A percentile compares a stretch with the other conserved stretches of the same genome.
phyloP scores from a whole-genome alignment of 164 flowering plant genomes.

The Litsea cubeba region DNA sequence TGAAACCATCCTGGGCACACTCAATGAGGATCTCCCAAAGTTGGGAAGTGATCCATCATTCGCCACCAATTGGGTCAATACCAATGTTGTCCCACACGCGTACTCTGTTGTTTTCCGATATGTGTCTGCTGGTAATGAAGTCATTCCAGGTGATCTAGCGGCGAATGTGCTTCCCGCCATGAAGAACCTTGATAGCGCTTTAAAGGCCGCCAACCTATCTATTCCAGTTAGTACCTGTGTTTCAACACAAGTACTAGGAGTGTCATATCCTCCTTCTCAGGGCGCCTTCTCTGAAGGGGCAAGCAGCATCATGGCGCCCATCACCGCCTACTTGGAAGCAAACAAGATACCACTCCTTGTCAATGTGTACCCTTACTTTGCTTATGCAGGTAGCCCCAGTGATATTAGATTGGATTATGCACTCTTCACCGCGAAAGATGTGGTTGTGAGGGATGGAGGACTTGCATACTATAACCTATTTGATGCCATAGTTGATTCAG shows the following conservation, averaged over 20 bases:
- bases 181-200: constrained; percentile 6
- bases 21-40: constrained; percentile 9
- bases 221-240: constrained; percentile 12
- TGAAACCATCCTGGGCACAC: constrained; percentile 6
- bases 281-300: constrained; percentile 9
- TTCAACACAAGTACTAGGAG: neutral
- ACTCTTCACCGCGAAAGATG: constrained; percentile 4
- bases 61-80: constrained; percentile 13
- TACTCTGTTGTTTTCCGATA: neutral
- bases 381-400: neutral
- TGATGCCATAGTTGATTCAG: constrained; percentile 6
- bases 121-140: constrained; percentile 14
- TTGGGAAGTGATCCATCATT: constrained; percentile 4
- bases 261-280: constrained; percentile 19
- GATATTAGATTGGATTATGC: constrained; percentile 6
- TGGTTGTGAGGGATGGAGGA: constrained; percentile 8
- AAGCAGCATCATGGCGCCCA: neutral
- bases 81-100: constrained; percentile 9
- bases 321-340: constrained; percentile 1
- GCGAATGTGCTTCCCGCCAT: constrained; percentile 7
- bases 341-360: constrained; percentile 9
- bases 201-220: neutral
- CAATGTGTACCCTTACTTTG: constrained; percentile 17
- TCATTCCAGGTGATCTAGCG: constrained; percentile 7
- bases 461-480: constrained; percentile 10